phyloP scores from a whole-genome alignment of 768 basidiomycete genomes.

The Mycena galopus region DNA sequence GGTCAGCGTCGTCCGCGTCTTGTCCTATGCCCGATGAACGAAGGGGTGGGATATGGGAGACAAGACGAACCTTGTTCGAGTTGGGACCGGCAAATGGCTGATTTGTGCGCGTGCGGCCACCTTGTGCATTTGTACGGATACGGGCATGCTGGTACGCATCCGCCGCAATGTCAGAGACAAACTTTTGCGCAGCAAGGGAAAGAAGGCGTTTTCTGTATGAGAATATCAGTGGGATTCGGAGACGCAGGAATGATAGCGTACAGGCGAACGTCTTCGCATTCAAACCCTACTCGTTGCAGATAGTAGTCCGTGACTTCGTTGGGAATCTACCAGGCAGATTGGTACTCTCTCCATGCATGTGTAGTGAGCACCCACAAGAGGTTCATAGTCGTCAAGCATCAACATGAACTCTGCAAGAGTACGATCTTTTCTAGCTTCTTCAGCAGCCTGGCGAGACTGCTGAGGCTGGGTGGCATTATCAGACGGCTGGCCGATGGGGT shows the following conservation, averaged over 20 bases:
- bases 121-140: constrained; percentile 89
- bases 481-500: constrained; percentile 49
- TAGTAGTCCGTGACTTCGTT: constrained; percentile 99
- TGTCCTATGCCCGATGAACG: constrained; percentile 66
- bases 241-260: constrained; percentile 52
- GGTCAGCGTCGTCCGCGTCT: constrained; percentile 92
- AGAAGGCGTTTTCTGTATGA: constrained; percentile 87
- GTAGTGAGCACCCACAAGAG: constrained; percentile 70
- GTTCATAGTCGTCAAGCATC: constrained; percentile 97
- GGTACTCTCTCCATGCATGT: neutral
- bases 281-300: constrained; percentile 95
- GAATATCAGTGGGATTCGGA: constrained; percentile 1
- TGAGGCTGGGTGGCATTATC: constrained; percentile 42
- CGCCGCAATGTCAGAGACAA: constrained; percentile 95
- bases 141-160: constrained; percentile 99
- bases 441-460: constrained; percentile 77
- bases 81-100: constrained; percentile 70
- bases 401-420: constrained; percentile 94
- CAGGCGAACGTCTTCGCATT: constrained; percentile 94
- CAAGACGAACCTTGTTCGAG: constrained; percentile 68
- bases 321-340: constrained; percentile 74
- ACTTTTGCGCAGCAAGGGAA: constrained; percentile 96
- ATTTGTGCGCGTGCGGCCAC: constrained; percentile 76
- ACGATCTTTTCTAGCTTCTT: constrained; percentile 89
- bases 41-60: neutral